Percentiles rank a stretch among this genome's conserved stretches.
Evolutionary conservation across 495 filamentous ascomycete species (phyloP).

Genomic region (Lasiosphaeria ovina): DNA sequence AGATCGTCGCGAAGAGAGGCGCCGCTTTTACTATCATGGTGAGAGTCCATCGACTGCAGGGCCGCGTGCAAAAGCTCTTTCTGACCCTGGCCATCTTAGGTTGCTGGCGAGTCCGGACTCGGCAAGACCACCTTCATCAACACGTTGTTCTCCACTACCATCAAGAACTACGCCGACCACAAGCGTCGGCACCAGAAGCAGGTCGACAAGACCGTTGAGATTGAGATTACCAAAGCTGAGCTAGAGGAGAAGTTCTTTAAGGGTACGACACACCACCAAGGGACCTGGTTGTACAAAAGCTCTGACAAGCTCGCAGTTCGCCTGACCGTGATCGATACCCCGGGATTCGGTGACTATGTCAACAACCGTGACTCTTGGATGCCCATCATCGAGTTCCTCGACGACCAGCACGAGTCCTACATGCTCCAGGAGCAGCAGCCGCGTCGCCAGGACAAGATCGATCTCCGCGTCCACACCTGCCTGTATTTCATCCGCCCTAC

Average conservation of each 20-base stretch:
- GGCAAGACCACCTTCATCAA: slow-evolving; percentile 99
- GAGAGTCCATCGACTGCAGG: slow-evolving; percentile 21
- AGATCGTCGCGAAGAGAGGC: slow-evolving; percentile 99
- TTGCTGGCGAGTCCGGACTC: slow-evolving; percentile 96
- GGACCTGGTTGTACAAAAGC: slow-evolving; percentile 3
- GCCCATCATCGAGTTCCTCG: slow-evolving; percentile 98
- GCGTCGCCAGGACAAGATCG: slow-evolving; percentile 95
- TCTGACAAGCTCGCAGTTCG: slow-evolving; percentile 63
- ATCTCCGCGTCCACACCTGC: slow-evolving; percentile 97
- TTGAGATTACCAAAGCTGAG: slow-evolving; percentile 99
- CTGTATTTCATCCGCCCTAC: slow-evolving; percentile 99
- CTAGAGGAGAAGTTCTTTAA: slow-evolving; percentile 99
- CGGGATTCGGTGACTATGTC: slow-evolving; percentile 98
- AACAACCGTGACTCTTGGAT: slow-evolving; percentile 99
- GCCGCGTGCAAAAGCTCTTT: neutral
- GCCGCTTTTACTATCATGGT: slow-evolving; percentile 99
- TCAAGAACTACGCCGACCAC: slow-evolving; percentile 99
- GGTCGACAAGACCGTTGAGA: slow-evolving; percentile 98
- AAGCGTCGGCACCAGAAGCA: slow-evolving; percentile 98
- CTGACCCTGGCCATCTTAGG: slow-evolving; percentile 46
- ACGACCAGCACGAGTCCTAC: slow-evolving; percentile 99
- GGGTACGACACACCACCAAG: slow-evolving; percentile 53
- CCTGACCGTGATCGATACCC: slow-evolving; percentile 97
- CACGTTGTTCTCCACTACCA: slow-evolving; percentile 98
- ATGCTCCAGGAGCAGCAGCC: slow-evolving; percentile 99